phyloP scores from a whole-genome alignment of 2,329 filamentous ascomycete species.

The Aspergillus pseudotamarii region DNA sequence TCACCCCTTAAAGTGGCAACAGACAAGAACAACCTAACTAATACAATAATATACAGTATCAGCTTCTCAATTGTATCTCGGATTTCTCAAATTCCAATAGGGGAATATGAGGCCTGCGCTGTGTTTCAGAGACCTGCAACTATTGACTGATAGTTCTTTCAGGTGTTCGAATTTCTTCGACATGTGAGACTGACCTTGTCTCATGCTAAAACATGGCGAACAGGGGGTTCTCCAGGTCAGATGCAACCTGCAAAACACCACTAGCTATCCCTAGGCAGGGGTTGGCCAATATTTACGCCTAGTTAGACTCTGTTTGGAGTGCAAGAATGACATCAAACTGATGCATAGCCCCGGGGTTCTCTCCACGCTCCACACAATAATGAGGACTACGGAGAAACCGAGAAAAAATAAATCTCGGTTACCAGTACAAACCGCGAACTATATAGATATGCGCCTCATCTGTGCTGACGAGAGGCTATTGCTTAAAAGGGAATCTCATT shows the following conservation, averaged over 20 bases:
- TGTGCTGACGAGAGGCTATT: not conserved
- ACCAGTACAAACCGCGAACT: not conserved
- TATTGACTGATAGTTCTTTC: constrained; percentile 1
- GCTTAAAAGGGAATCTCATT: not conserved
- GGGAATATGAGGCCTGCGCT: not conserved
- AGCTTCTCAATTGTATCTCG: not conserved
- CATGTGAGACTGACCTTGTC: not conserved
- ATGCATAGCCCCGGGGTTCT: not conserved
- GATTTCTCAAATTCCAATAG: not conserved
- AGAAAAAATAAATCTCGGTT: too few relatives aligned
- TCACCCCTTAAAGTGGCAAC: not conserved
- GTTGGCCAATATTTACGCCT: not conserved
- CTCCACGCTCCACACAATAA: not conserved
- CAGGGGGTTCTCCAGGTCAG: not conserved
- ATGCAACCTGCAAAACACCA: not conserved
- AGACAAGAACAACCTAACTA: not conserved
- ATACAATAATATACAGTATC: not conserved
- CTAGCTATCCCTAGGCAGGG: not conserved
- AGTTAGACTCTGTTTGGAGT: not conserved
- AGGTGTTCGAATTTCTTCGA: not conserved
- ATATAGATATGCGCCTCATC: not conserved
- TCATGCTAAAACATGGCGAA: constrained; percentile 3
- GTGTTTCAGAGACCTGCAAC: not conserved
- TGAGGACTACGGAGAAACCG: not conserved
- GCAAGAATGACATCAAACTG: not conserved